A percentile compares a stretch with the other conserved stretches of the same genome.
phyloP scores from a whole-genome alignment of 139 green algal genomes.

The Volvox africanus region DNA sequence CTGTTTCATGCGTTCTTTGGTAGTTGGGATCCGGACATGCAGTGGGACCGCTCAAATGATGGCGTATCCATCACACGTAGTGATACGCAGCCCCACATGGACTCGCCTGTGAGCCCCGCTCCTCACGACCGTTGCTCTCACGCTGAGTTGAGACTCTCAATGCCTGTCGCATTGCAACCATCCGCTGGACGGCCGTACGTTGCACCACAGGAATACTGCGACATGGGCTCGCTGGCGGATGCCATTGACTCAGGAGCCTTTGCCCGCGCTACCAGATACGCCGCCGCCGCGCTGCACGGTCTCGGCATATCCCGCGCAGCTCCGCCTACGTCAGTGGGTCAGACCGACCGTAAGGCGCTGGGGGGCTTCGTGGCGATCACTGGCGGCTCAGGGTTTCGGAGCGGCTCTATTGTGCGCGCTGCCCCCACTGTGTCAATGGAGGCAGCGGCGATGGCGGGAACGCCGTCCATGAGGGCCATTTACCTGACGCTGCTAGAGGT shows the following conservation, averaged over 20 bases:
- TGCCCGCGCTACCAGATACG: background rate
- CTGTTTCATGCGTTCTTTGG: no score
- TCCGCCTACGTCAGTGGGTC: background rate
- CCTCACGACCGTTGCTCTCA: background rate
- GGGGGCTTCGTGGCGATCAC: background rate
- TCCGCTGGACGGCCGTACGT: no score
- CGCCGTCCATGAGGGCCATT: conserved; percentile 23
- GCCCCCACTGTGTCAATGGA: background rate
- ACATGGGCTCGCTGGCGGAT: conserved; percentile 51
- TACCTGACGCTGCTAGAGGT: conserved; percentile 64
- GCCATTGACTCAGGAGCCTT: conserved; percentile 48
- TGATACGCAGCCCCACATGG: background rate
- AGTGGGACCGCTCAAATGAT: background rate
- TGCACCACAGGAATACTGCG: conserved; percentile 39
- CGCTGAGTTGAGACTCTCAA: background rate
- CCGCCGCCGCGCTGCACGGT: background rate
- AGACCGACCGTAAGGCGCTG: background rate
- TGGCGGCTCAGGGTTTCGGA: background rate
- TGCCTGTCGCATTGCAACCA: background rate
- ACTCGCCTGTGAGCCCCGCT: background rate
- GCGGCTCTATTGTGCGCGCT: background rate
- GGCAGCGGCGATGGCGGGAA: background rate
- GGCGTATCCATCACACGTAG: background rate
- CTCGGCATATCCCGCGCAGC: background rate
- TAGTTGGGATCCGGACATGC: background rate